phyloP scores from a whole-genome alignment of 2,329 filamentous ascomycete genomes.

The Talaromyces marneffei region DNA sequence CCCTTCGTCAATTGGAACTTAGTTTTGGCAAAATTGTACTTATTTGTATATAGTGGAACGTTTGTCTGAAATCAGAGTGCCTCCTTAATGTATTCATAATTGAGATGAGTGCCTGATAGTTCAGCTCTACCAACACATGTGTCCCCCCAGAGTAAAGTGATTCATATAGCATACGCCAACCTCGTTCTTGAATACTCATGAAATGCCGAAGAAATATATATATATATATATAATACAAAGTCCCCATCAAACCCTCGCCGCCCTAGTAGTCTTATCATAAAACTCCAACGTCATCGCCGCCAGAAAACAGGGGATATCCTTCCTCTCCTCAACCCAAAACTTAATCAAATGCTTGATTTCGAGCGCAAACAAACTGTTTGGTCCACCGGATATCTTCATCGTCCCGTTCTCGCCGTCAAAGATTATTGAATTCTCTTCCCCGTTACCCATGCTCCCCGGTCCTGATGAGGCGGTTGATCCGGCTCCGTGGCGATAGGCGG shows the following conservation, averaged over 20 bases:
- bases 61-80: background rate
- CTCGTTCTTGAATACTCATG: background rate
- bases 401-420: slow-evolving; percentile 92
- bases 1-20: background rate
- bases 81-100: background rate
- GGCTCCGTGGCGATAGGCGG: slow-evolving; percentile 40
- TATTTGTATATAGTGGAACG: background rate
- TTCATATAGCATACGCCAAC: too few relatives aligned
- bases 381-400: slow-evolving; percentile 95
- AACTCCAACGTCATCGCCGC: slow-evolving; percentile 90
- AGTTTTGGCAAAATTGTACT: background rate
- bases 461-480: slow-evolving; percentile 39
- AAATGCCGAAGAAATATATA: background rate
- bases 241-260: slow-evolving; percentile 29
- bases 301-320: slow-evolving; percentile 88
- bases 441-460: slow-evolving; percentile 40
- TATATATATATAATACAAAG: background rate
- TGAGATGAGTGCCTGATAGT: background rate
- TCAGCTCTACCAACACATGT: background rate
- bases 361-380: slow-evolving; percentile 75
- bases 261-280: slow-evolving; percentile 59
- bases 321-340: slow-evolving; percentile 93
- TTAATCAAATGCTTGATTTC: slow-evolving; percentile 82
- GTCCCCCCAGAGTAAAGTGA: too few relatives aligned
- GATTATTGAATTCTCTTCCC: slow-evolving; percentile 57